Conservation (phyloP, 1,139 yeast species). For the Candida glucosophila region DNA sequence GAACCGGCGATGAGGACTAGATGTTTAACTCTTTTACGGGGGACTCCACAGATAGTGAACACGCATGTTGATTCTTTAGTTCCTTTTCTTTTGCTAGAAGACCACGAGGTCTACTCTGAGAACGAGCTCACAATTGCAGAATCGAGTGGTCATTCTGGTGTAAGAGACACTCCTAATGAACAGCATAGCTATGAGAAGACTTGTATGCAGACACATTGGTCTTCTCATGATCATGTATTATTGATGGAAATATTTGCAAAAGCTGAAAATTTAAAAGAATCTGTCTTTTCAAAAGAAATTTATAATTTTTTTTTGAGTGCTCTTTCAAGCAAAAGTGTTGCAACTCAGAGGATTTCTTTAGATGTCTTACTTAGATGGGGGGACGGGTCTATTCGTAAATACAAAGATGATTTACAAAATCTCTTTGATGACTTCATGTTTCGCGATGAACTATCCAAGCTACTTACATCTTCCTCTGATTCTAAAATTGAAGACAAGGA, state of each 20-base stretch:
- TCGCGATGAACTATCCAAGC: conserved; percentile 71
- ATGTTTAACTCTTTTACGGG: conserved; percentile 40
- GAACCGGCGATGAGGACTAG: conserved; percentile 41
- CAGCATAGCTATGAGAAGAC: too few relatives aligned
- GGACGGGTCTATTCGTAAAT: conserved; percentile 50
- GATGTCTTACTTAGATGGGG: conserved; percentile 65
- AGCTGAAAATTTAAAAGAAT: conserved; percentile 54
- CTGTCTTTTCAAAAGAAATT: conserved; percentile 45
- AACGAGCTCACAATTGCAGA: too few relatives aligned
- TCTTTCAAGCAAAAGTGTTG: conserved; percentile 53
- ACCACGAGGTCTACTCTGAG: conserved; percentile 15
- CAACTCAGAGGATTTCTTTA: conserved; percentile 66
- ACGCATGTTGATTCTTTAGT: conserved; percentile 45
- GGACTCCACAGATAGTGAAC: conserved; percentile 63
- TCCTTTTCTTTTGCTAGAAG: conserved; percentile 39
- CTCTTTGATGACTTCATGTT: conserved; percentile 76
- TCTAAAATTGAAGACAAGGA: conserved; percentile 56
- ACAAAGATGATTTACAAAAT: conserved; percentile 64
- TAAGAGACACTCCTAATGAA: too few relatives aligned
- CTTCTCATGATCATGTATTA: too few relatives aligned
- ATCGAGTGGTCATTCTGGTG: too few relatives aligned
- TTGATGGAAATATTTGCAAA: conserved; percentile 55
- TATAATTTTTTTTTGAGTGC: conserved; percentile 45
- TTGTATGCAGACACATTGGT: too few relatives aligned
- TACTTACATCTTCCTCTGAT: conserved; percentile 46